Evolutionary conservation across 352 stramenopile species (phyloP).

Genomic region (Stramenopiles sp.): DNA sequence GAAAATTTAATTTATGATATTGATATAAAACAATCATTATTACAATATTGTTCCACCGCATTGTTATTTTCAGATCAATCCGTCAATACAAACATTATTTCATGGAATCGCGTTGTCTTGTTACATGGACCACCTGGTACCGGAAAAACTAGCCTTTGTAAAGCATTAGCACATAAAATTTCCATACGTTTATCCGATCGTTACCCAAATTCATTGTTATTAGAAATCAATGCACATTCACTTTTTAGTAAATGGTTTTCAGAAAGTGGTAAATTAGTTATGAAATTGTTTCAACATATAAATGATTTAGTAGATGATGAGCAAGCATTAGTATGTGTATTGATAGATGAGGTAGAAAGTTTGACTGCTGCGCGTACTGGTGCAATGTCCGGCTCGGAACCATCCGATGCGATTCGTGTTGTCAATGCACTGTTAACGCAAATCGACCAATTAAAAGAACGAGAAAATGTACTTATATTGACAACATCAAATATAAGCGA

Average conservation of each 20-base stretch:
- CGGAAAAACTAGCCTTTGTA: conserved; percentile 71
- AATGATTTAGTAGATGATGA: conserved; percentile 63
- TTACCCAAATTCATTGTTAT: conserved; percentile 40
- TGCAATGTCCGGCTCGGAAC: conserved; percentile 44
- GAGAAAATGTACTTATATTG: conserved; percentile 68
- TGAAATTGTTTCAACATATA: conserved; percentile 68
- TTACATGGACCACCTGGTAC: conserved; percentile 73
- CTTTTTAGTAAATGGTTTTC: conserved; percentile 84
- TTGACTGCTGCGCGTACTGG: conserved; percentile 50
- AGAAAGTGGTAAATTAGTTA: conserved; percentile 73
- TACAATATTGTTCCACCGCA: conserved; percentile 61
- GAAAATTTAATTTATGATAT: conserved; percentile 58
- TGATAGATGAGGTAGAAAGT: conserved; percentile 78
- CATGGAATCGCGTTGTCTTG: conserved; percentile 69
- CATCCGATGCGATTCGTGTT: conserved; percentile 64
- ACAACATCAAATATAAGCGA: conserved; percentile 75
- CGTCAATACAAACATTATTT: conserved; percentile 62
- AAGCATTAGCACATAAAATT: conserved; percentile 69
- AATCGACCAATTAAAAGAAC: conserved; percentile 48
- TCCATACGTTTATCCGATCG: conserved; percentile 49
- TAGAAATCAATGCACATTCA: conserved; percentile 76
- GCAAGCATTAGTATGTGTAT: conserved; percentile 57
- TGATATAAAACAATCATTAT: conserved; percentile 43
- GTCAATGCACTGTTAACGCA: conserved; percentile 73
- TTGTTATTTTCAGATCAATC: conserved; percentile 60